Base-by-base conservation (phyloP, 176 grass and related monocot genomes). In the Avena eriantha region DNA sequence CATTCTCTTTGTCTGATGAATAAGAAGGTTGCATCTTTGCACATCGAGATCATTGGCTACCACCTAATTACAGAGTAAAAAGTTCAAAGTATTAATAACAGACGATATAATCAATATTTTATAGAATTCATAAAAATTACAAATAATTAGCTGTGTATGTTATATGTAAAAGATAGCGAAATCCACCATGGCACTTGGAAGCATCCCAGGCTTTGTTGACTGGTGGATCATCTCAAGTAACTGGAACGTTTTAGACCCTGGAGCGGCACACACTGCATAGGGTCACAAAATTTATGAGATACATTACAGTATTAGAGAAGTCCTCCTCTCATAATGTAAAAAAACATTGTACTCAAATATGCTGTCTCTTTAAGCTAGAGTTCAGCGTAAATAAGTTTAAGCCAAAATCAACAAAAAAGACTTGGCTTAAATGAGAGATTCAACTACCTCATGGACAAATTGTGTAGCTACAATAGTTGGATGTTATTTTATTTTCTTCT, bases 1-100 rank as follows among this genome's bases (percentile, higher is more conserved):
- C 97, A 98, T 98, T 90, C 97, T 94, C 76, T 98, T 98, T 51
- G 97, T 98, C 71, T 98, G 97, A 84, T 98, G 97, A 79, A 96
- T 98, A 58, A 98, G 93, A 81, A 98, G 94, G 82, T 98, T 98
- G 68, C 97, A 98, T 94, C 97, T 92, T 91, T 98, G 92, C 86
- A 94, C 97, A 90, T 98, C 97, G 48, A 94, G 93, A 76, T 98
- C 97, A 80, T 98, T 98, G 67, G 97, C 97, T 84, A 98, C 88
- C 69, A 98, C 92, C 97, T 98, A 60, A 78, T 46, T 80, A 80
- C 67, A 84, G 6, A 65, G n/a, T 77, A 47, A 4, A 13, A 69
- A 69, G 26, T 9, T 23, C 43, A 77, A 85, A 48, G 7, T 87
- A 87, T 84, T 71, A 81, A 55, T 76, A 81, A 76, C 15, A 78